Conservation (phyloP, 805 yeast genomes). For the Cephaloascus albidus region DNA sequence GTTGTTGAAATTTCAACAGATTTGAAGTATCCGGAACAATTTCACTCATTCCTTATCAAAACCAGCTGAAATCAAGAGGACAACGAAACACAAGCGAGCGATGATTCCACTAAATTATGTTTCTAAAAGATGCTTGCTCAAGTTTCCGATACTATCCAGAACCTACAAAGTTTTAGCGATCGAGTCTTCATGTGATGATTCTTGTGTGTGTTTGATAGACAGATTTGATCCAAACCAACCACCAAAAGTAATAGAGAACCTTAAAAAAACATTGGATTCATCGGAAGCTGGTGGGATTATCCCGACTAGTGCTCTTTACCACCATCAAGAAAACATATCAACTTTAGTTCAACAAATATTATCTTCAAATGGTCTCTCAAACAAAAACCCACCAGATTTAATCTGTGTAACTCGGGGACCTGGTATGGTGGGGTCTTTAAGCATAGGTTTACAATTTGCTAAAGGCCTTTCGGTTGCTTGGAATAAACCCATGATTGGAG, state of each 20-base stretch:
- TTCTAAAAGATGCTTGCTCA: too few species aligned
- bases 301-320: conserved; percentile 76
- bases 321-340: conserved; percentile 59
- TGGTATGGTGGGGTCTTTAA: conserved; percentile 86
- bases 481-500: conserved; percentile 74
- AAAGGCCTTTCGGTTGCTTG: conserved; percentile 79
- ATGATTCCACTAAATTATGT: too few species aligned
- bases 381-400: conserved; percentile 46
- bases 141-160: too few species aligned
- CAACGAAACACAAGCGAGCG: too few species aligned
- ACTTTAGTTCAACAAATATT: conserved; percentile 38
- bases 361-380: conserved; percentile 16
- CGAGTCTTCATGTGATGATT: conserved; percentile 93
- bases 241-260: conserved; percentile 47
- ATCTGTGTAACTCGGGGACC: conserved; percentile 94
- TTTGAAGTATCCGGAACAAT: too few species aligned
- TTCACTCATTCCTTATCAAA: too few species aligned
- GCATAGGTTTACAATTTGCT: conserved; percentile 76
- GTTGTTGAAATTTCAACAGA: too few species aligned
- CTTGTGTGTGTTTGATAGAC: conserved; percentile 76
- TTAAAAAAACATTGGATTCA: conserved; percentile 61
- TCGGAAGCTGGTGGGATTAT: conserved; percentile 70
- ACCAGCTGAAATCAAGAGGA: too few species aligned
- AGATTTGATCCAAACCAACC: conserved; percentile 24
- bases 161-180: conserved; percentile 68